A percentile compares a stretch with the other conserved stretches of the same genome.
These are phyloP conservation scores for Domatiomyces catenatus DNA, from an alignment of 2,329 filamentous ascomycete species.

Conservation along the genomic window DNA sequence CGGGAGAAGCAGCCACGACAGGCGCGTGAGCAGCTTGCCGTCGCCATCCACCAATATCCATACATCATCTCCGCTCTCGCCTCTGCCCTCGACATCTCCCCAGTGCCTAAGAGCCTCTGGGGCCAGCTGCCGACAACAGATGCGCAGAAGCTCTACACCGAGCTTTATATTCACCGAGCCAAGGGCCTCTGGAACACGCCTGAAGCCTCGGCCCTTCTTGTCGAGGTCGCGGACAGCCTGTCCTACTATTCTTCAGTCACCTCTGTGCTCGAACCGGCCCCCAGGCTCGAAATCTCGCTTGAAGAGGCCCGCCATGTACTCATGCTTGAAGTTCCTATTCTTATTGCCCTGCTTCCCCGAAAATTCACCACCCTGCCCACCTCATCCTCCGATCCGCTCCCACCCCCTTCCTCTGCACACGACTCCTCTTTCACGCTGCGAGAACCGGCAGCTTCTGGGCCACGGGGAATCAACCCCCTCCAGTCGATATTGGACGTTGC, in stretches of 20 bases:
- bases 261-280: constrained; percentile 24
- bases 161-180: constrained; percentile 59
- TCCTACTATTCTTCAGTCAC: constrained; percentile 28
- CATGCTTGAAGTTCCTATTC: constrained; percentile 55
- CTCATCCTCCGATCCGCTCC: constrained; percentile 69
- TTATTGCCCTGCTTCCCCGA: constrained; percentile 56
- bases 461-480: not conserved
- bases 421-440: constrained; percentile 12
- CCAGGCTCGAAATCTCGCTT: constrained; percentile 34
- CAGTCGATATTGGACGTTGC: not conserved
- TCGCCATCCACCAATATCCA: constrained; percentile 58
- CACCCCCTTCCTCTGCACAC: constrained; percentile 36
- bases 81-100: constrained; percentile 61
- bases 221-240: constrained; percentile 49
- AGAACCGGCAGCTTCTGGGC: constrained; percentile 5
- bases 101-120: constrained; percentile 67
- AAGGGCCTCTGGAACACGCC: constrained; percentile 79
- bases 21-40: constrained; percentile 48
- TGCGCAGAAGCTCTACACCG: constrained; percentile 53
- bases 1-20: constrained; percentile 51
- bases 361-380: constrained; percentile 48
- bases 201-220: constrained; percentile 51
- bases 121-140: constrained; percentile 52
- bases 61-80: constrained; percentile 76
- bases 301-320: constrained; percentile 61